phyloP scores from a whole-genome alignment of 805 yeast species.

The Kazachstania kunashirensis region DNA sequence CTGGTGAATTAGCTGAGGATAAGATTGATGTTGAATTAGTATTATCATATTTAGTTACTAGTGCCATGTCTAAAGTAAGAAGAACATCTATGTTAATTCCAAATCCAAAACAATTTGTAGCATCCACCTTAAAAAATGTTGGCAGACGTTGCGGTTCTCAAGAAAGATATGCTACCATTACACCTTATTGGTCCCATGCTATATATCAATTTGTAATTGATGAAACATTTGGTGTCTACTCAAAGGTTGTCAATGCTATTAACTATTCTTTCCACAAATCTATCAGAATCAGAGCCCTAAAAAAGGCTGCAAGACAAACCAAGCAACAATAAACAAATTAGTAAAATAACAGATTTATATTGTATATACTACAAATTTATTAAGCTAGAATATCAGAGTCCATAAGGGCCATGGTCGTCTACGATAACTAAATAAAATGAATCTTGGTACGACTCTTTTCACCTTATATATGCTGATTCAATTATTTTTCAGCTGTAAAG shows the following conservation, averaged over 20 bases:
- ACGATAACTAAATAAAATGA: no score
- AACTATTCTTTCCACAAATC: conserved; percentile 70
- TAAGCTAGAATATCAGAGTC: no score
- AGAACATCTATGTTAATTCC: conserved; percentile 71
- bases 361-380: no score
- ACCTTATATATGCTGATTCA: no score
- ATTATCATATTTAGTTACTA: conserved; percentile 81
- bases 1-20: conserved; percentile 64
- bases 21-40: conserved; percentile 81
- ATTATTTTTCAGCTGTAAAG: no score
- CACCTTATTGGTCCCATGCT: conserved; percentile 94
- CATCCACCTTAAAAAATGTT: conserved; percentile 52
- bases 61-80: conserved; percentile 91
- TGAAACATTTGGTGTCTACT: conserved; percentile 72
- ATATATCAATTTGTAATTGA: conserved; percentile 77
- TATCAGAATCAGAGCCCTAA: conserved; percentile 75
- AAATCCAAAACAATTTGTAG: conserved; percentile 69
- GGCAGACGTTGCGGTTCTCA: conserved; percentile 92
- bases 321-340: conserved; percentile 15
- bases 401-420: no score
- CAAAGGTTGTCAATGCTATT: conserved; percentile 54
- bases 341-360: no score
- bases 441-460: no score
- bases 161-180: conserved; percentile 73
- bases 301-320: conserved; percentile 38